These are phyloP conservation scores for Nemania sp. DNA, from an alignment of 2,329 filamentous ascomycete species.

Conservation along the genomic window DNA sequence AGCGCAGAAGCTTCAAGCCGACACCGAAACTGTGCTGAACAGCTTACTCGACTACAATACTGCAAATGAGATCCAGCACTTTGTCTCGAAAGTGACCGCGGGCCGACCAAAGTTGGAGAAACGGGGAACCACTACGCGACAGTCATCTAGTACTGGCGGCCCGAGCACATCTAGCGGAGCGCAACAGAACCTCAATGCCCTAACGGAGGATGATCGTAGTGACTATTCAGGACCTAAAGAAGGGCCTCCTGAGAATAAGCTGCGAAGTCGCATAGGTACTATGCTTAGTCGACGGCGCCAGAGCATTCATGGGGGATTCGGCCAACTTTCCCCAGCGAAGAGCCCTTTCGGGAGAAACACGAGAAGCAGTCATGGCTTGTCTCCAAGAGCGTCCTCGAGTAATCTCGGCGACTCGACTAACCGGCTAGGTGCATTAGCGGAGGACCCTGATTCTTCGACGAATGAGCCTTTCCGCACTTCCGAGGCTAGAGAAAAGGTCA, in stretches of 20 bases:
- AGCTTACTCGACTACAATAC: constrained; percentile 88
- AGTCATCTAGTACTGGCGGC: constrained; percentile 55
- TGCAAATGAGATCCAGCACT: constrained; percentile 84
- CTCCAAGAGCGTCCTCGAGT: constrained; percentile 69
- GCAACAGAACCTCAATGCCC: constrained; percentile 48
- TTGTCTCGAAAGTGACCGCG: constrained; percentile 61
- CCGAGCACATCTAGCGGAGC: constrained; percentile 46
- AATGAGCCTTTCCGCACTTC: constrained; percentile 48
- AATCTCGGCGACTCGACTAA: constrained; percentile 67
- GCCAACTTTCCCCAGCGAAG: constrained; percentile 67
- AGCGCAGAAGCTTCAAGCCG: constrained; percentile 78
- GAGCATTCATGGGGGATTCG: constrained; percentile 73
- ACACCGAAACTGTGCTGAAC: constrained; percentile 83
- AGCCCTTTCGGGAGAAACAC: constrained; percentile 71
- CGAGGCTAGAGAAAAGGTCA: constrained; percentile 50
- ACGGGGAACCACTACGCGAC: constrained; percentile 56
- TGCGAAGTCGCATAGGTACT: constrained; percentile 75
- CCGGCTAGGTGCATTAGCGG: constrained; percentile 68
- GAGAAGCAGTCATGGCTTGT: constrained; percentile 73
- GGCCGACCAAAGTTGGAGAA: constrained; percentile 61
- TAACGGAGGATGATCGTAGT: constrained; percentile 56
- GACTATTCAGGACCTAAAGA: constrained; percentile 61
- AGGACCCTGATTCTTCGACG: constrained; percentile 61
- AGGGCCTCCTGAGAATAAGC: constrained; percentile 63
- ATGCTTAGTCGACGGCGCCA: constrained; percentile 75